These are phyloP conservation scores for Dianthus caryophyllus DNA, from an alignment of 148 eudicot genomes.

Conservation along the genomic window DNA sequence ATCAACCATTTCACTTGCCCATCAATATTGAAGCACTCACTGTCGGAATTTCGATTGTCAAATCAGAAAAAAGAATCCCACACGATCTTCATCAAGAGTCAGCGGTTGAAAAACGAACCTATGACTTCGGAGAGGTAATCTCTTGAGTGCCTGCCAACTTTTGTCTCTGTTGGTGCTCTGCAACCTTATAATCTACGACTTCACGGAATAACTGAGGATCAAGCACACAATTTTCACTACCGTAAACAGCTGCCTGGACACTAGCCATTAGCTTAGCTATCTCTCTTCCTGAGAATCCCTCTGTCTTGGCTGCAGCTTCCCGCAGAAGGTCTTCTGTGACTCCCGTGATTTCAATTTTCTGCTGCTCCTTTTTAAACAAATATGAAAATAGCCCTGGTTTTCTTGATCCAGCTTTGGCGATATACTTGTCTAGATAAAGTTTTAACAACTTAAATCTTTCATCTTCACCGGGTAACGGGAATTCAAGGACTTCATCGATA, in stretches of 20 bases:
- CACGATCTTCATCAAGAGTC: not conserved
- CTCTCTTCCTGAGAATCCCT: slow-evolving; percentile 96
- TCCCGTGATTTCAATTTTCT: slow-evolving; percentile 77
- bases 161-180: slow-evolving; percentile 91
- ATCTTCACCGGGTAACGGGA: slow-evolving; percentile 90
- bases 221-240: slow-evolving; percentile 77
- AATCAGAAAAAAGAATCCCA: not conserved
- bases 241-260: slow-evolving; percentile 96
- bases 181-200: slow-evolving; percentile 95
- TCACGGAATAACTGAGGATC: slow-evolving; percentile 77
- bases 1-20: no score
- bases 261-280: slow-evolving; percentile 97
- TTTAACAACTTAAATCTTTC: slow-evolving; percentile 78
- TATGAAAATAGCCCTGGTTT: slow-evolving; percentile 55
- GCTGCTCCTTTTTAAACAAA: slow-evolving; percentile 60
- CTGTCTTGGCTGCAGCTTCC: slow-evolving; percentile 86
- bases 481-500: slow-evolving; percentile 93
- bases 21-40: not conserved
- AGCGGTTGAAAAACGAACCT: not conserved
- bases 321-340: slow-evolving; percentile 64
- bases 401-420: slow-evolving; percentile 71
- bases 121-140: slow-evolving; percentile 13
- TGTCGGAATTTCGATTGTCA: not conserved
- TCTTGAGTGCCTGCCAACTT: slow-evolving; percentile 51
- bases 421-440: slow-evolving; percentile 88